Percentiles rank a stretch among this genome's conserved stretches.
phyloP scores from a whole-genome alignment of 257 asterid genomes.

The Leptodermis oblonga region DNA sequence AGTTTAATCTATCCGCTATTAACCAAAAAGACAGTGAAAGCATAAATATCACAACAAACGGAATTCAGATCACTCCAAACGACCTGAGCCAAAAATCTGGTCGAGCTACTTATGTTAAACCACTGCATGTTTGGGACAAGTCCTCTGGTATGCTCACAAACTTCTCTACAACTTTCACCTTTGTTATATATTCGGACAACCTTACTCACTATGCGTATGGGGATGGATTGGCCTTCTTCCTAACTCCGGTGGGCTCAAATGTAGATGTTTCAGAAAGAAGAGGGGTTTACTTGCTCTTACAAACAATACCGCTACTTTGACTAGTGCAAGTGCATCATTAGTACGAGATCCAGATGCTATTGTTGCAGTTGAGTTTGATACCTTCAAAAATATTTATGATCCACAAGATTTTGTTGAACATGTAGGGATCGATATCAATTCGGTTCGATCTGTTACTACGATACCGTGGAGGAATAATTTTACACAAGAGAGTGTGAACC shows the following conservation, averaged over 20 bases:
- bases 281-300: not conserved
- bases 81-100: conserved; percentile 7
- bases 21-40: too few species aligned
- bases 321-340: not conserved
- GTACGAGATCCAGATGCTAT: conserved; percentile 4
- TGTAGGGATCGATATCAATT: too few species aligned
- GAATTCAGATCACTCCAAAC: conserved; percentile 32
- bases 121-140: too few species aligned
- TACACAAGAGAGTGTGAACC: not conserved
- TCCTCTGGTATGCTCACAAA: conserved; percentile 13
- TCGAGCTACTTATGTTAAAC: conserved; percentile 14
- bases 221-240: not conserved
- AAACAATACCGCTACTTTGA: not conserved
- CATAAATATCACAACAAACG: conserved; percentile 22
- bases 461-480: conserved; percentile 15
- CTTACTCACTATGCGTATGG: too few species aligned
- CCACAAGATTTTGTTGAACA: conserved; percentile 7
- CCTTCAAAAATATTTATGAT: not conserved
- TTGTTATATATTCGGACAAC: not conserved
- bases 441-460: conserved; percentile 8
- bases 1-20: too few species aligned
- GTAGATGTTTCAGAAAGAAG: not conserved
- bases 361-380: conserved; percentile 25
- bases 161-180: conserved; percentile 21
- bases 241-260: conserved; percentile 5